A percentile compares a stretch with the other conserved stretches of the same genome.
Conservation (phyloP, 2,329 filamentous ascomycete genomes). For the Daldinia eschscholtzii region DNA sequence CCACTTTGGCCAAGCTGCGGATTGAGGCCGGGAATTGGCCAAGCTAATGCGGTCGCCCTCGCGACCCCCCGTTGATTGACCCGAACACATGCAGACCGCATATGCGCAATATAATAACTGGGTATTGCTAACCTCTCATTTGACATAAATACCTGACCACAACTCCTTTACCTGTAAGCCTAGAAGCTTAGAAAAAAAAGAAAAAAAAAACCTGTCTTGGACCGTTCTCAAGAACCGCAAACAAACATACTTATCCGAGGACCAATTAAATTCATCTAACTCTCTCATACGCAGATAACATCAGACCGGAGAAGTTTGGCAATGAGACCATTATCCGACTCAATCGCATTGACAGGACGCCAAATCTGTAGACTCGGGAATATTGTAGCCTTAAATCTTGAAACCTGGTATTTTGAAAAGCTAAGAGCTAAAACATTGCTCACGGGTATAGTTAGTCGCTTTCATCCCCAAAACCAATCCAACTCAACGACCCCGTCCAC, state of each 20-base stretch:
- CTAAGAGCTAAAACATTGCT: slow-evolving; percentile 15
- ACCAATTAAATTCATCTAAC: slow-evolving; percentile 16
- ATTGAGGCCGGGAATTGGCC: slow-evolving; percentile 28
- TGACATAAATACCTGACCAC: slow-evolving; percentile 9
- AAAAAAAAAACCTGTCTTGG: slow-evolving; percentile 13
- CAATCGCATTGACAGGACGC: slow-evolving; percentile 5
- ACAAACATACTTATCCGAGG: slow-evolving; percentile 11
- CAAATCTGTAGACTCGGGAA: background rate
- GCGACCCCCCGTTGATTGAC: background rate
- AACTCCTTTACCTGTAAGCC: background rate
- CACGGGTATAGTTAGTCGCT: slow-evolving; percentile 22
- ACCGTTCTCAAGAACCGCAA: slow-evolving; percentile 9
- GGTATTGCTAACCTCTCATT: slow-evolving; percentile 24
- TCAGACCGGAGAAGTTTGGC: background rate
- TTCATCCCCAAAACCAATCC: background rate
- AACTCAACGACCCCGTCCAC: slow-evolving; percentile 18
- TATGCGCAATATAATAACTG: slow-evolving; percentile 31
- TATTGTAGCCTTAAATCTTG: slow-evolving; percentile 16
- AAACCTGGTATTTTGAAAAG: slow-evolving; percentile 7
- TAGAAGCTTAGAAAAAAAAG: slow-evolving; percentile 10
- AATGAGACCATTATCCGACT: slow-evolving; percentile 6
- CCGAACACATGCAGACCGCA: slow-evolving; percentile 24
- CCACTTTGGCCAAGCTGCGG: slow-evolving; percentile 20
- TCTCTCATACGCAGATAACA: slow-evolving; percentile 15
- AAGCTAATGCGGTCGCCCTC: slow-evolving; percentile 21